Evolutionary conservation across 2,329 filamentous ascomycete species (phyloP).

Genomic region (Talaromyces sp.): DNA sequence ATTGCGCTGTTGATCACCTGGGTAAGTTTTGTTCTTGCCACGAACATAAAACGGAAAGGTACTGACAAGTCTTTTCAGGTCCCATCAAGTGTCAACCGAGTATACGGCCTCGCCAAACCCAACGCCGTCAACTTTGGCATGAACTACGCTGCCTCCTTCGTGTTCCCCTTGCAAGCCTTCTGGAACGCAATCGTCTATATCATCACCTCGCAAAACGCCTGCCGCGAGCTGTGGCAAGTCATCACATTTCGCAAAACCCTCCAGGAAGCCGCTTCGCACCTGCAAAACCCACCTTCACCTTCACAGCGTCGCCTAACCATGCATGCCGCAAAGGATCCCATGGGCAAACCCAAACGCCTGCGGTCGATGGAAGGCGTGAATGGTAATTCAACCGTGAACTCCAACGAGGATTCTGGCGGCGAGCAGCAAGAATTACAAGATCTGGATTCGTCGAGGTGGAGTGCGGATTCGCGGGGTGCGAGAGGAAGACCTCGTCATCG

Average conservation of each 20-base stretch:
- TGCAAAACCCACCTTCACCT: neutral
- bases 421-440: conserved; percentile 5
- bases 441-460: conserved; percentile 6
- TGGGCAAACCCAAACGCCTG: conserved; percentile 6
- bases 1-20: conserved; percentile 30
- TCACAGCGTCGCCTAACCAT: conserved; percentile 4
- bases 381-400: neutral
- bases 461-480: neutral
- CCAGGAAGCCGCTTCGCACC: neutral
- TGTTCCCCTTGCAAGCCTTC: conserved; percentile 70
- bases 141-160: conserved; percentile 62
- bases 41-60: too few relatives aligned
- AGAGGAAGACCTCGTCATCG: neutral
- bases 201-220: conserved; percentile 48
- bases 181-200: conserved; percentile 74
- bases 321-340: neutral
- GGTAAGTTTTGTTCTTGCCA: too few relatives aligned
- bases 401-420: neutral
- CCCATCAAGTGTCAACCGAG: conserved; percentile 66
- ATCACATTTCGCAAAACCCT: neutral
- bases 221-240: neutral
- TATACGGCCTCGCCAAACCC: conserved; percentile 59
- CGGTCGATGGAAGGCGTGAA: conserved; percentile 3
- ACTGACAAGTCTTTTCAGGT: conserved; percentile 28
- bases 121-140: conserved; percentile 49